Evolutionary conservation across 176 grass and related monocot genomes (phyloP).

Genomic region (Oryza brachyantha): DNA sequence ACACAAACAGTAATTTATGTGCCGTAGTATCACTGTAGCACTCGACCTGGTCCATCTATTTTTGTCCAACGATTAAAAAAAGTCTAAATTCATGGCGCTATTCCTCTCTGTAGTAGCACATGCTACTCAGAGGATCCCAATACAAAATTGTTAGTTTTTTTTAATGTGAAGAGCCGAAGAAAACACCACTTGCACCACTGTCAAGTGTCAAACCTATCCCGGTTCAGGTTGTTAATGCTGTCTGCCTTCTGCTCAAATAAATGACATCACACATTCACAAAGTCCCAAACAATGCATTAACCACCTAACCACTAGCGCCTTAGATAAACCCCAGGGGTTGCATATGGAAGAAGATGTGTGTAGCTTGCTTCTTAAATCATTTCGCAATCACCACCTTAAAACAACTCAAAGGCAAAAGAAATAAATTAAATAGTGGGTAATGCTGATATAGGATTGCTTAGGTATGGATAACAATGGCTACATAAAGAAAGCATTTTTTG

Average conservation of each 20-base stretch:
- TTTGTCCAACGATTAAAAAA: no score
- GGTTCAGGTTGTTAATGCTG: neutral
- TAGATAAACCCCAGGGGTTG: neutral
- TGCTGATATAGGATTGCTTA: slow-evolving; percentile 25
- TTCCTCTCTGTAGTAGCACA: no score
- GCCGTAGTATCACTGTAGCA: no score
- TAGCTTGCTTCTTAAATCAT: slow-evolving; percentile 6
- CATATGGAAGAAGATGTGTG: neutral
- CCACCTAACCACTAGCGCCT: neutral
- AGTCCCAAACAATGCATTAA: neutral
- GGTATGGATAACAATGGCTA: slow-evolving; percentile 11
- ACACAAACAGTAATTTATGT: no score
- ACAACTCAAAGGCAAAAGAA: neutral
- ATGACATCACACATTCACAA: neutral
- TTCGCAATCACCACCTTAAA: neutral
- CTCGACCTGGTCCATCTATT: no score
- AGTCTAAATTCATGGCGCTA: no score
- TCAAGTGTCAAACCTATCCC: neutral
- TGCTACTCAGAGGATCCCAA: no score
- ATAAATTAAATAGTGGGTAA: slow-evolving; percentile 1
- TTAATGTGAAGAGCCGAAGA: no score
- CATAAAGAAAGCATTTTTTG: neutral
- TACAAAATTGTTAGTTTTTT: no score
- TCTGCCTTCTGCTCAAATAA: neutral
- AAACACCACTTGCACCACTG: neutral